Conservation (phyloP, 2,329 filamentous ascomycete genomes). For the Hymenoscyphus albidus region DNA sequence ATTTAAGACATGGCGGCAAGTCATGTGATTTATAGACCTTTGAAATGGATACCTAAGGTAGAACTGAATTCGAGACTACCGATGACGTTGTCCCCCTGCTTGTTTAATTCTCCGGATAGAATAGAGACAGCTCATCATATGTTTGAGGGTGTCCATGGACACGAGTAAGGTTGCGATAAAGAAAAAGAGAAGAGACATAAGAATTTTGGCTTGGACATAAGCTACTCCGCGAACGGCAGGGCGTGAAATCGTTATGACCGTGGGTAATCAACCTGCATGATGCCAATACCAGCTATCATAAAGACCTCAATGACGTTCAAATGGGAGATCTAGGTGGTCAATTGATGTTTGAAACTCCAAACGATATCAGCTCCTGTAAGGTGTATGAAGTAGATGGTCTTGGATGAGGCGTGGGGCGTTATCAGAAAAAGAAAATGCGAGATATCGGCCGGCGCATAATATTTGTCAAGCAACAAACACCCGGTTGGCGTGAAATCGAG, state of each 20-base stretch:
- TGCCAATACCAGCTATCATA: background rate
- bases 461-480: slow-evolving; percentile 20
- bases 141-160: background rate
- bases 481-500: background rate
- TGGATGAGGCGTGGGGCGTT: slow-evolving; percentile 30
- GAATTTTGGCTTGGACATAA: background rate
- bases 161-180: background rate
- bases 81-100: too few species aligned
- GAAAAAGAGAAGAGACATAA: background rate
- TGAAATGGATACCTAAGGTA: too few species aligned
- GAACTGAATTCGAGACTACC: too few species aligned
- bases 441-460: slow-evolving; percentile 23
- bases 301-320: background rate
- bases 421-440: slow-evolving; percentile 28
- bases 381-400: background rate
- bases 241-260: background rate
- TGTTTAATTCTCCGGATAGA: too few species aligned
- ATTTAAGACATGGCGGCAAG: too few species aligned
- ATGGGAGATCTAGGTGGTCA: background rate
- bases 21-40: too few species aligned
- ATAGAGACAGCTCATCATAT: too few species aligned
- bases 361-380: background rate
- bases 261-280: background rate
- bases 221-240: background rate
- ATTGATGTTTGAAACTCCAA: background rate